Evolutionary conservation across 2,329 filamentous ascomycete genomes (phyloP).

Genomic region (Diplodia intermedia): DNA sequence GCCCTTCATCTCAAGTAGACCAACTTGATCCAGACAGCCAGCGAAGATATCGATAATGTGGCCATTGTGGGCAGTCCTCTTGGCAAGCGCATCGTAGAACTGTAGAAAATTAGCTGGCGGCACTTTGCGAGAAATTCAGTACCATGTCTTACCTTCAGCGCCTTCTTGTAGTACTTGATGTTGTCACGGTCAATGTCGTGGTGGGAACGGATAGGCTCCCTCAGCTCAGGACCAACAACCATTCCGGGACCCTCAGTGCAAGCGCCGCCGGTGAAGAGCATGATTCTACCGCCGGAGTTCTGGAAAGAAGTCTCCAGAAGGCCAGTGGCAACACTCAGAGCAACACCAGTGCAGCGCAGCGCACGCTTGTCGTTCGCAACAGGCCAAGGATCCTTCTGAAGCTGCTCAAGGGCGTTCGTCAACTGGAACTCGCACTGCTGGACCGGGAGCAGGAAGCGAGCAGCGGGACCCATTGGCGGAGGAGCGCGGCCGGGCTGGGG

Average conservation of each 20-base stretch:
- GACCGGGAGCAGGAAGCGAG: constrained; percentile 91
- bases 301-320: constrained; percentile 94
- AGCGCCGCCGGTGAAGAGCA: constrained; percentile 95
- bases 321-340: constrained; percentile 92
- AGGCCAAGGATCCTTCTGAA: constrained; percentile 97
- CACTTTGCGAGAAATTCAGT: no score
- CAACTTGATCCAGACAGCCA: constrained; percentile 95
- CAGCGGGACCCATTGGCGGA: constrained; percentile 78
- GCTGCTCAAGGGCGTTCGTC: constrained; percentile 91
- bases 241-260: constrained; percentile 96
- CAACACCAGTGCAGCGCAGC: constrained; percentile 91
- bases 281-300: constrained; percentile 92
- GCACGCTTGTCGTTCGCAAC: constrained; percentile 91
- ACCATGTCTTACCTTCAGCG: constrained; percentile 75
- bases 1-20: constrained; percentile 96
- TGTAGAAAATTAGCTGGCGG: constrained; percentile 45
- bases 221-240: constrained; percentile 93
- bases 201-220: constrained; percentile 96
- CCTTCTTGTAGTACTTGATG: constrained; percentile 99
- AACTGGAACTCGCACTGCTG: constrained; percentile 97
- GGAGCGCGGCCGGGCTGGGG: constrained; percentile 76
- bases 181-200: constrained; percentile 99
- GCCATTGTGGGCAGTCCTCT: constrained; percentile 93
- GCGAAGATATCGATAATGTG: constrained; percentile 98
- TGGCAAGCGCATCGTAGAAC: constrained; percentile 95